Base-by-base conservation (phyloP, 768 basidiomycete species). In the Pleurotus citrinopileatus region DNA sequence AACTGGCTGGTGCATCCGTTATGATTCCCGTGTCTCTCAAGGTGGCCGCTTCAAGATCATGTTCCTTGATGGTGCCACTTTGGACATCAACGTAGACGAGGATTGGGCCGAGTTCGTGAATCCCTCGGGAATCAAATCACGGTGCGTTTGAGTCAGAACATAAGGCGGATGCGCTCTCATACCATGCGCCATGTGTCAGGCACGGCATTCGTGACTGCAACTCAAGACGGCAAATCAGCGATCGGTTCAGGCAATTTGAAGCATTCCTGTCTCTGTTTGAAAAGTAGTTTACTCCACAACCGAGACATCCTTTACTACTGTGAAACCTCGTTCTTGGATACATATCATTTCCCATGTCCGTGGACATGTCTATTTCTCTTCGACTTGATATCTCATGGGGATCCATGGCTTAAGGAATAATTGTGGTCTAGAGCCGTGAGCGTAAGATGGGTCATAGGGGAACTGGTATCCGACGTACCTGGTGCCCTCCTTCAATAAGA, bases 11-110 rank as follows among this genome's bases (percentile, higher is more conserved):
- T 76, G 75, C 53, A 69, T 77, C 52, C 67, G 74, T 43, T 67
- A 73, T 38, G 60, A 60, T 26, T 73, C 68, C 13, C 60, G 59
- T n/a, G 65, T 70, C 1, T 69, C 71, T n/a, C 69, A 73, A 53
- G 72, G 72, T n/a, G 72, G 73, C 6, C 61, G 69, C 23, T 77
- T 75, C 53, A 69, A 66, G 55, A 67, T 77, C 12, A 74, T 77
- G 74, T 77, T 77, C 54, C 47, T 72, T 17, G 75, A 76, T 60
- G 75, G 75, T 1, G 61, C 63, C 26, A 58, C 65, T 23, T 61
- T 76, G 46, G 73, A 75, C 38, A 65, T 77, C 45, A 73, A 76
- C 48, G 70, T 73, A 3, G 75, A 77, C 45, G 73, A 77, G 55
- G 74, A 75, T 38, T 68, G 69, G 66, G 68, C 69, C 2, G 70